Base-by-base conservation (phyloP, 345 rosid species). In the Euphorbia pulcherrima region DNA sequence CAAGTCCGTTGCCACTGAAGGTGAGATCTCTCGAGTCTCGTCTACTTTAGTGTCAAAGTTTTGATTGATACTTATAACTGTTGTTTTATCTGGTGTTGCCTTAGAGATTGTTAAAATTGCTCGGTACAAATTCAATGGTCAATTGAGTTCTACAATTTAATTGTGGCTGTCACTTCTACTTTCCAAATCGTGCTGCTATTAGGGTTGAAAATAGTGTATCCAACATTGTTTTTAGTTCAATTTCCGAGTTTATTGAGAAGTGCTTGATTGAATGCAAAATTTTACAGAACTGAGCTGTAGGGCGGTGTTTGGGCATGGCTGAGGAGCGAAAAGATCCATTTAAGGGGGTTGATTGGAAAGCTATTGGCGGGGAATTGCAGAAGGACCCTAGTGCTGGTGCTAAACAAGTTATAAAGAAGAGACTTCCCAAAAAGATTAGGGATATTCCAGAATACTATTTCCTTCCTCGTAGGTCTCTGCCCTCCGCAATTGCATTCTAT, bases 371-470 rank as follows among this genome's bases (percentile, higher is more conserved):
- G 60, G 88, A 87, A 72, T 67, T 77, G 80, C 91, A 86, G 81
- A 90, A 85, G 72, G 82, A 86, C 56, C 88, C 94, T 20, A 55
- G 83, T 59, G 82, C 76, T 7, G 76, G 82, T 56, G 74, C 71
- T 7, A 86, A 89, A 77, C 67, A 60, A 55, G 75, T 65, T 37
- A 65, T 81, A 74, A 89, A 86, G 78, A 89, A 88, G 77, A 85
- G 91, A 62, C 83, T 88, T 14, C 96, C 97, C 0, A 89, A 81
- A 66, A 92, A 82, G 76, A 83, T 91, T 70, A 86, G 95, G 69
- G 89, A 86, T 54, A 91, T 89, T 68, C 97, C 97, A 59, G 99
- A 89, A 14, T 89, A 77, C 71, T 94, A 94, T 77, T 94, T 91
- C 76, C 89, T 94, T 61, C 99, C 99, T 39, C 82, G 91, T 7